phyloP scores from a whole-genome alignment of 2,329 filamentous ascomycete species.

The Stachybotrys elegans region DNA sequence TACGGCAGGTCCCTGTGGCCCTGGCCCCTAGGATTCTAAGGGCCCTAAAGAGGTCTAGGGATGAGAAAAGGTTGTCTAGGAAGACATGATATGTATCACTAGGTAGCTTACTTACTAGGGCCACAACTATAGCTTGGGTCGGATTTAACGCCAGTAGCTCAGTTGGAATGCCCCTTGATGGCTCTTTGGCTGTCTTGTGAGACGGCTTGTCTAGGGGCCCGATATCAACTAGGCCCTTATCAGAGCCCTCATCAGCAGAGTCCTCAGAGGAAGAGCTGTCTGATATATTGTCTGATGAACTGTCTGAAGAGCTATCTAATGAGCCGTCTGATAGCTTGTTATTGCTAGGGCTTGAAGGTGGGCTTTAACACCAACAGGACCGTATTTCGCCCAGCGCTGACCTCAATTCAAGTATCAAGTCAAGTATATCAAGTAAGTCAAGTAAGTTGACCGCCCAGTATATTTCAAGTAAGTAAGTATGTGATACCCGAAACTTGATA shows the following conservation, averaged over 20 bases:
- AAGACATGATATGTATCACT: conserved; percentile 11
- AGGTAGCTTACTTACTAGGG: conserved; percentile 9
- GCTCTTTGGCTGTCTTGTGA: neutral
- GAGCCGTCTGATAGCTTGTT: too few relatives aligned
- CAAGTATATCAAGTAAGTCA: neutral
- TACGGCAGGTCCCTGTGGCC: conserved; percentile 10
- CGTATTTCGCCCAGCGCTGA: neutral
- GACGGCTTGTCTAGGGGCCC: neutral
- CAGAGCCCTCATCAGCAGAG: neutral
- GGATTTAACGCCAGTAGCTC: too few relatives aligned
- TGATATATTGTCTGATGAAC: too few relatives aligned
- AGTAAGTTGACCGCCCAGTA: neutral
- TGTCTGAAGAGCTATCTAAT: too few relatives aligned
- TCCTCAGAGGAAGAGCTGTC: too few relatives aligned
- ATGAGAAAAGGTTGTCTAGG: conserved; percentile 11
- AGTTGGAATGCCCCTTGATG: too few relatives aligned
- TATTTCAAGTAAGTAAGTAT: conserved; percentile 1
- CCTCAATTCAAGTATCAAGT: neutral
- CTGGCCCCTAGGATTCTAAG: conserved; percentile 4
- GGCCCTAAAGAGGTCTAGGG: conserved; percentile 3
- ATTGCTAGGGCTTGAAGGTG: too few relatives aligned
- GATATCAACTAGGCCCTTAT: neutral
- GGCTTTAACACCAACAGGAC: too few relatives aligned
- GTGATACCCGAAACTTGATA: neutral
- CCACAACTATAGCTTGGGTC: conserved; percentile 11